Evolutionary conservation across 176 grass and related monocot genomes (phyloP), one percentile per base, ranked within the genome.

Genomic region (Oryza rufipogon): DNA sequence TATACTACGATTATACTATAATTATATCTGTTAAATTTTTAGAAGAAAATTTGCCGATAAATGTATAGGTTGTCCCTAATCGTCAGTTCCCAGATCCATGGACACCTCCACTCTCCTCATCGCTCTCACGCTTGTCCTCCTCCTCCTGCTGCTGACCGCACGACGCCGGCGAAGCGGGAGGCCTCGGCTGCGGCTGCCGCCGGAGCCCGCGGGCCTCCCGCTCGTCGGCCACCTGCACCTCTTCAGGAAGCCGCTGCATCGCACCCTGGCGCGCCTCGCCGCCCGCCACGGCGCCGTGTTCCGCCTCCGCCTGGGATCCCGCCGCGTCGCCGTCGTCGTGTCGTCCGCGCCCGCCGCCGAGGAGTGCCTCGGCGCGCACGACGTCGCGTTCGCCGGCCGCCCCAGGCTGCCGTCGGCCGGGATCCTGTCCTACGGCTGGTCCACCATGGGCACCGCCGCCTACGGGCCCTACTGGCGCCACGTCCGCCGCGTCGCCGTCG

Each of bases 151-250:
- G 36, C 36, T 38, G 36, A 49, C 47, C 47, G 11, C 1, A 49
- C 11, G 47, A 49, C 47, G 12, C 47, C 47, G 47, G 47, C 13
- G 47, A 49, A 49, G 47, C 47, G 33, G 20, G 20, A 38, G 60
- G 1, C 84, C 61, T 0, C 42, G 42, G 16, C 92, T 74, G 5
- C 47, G 47, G 47, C 47, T 49, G 11, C 47, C 47, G 13, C 88
- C 84, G 1, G 77, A 75, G 38, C 90, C 85, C 12, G 23, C 28
- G 3, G 61, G 65, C 1, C 66, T 85, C 36, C 90, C 85, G 3
- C 2, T 92, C 0, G 11, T 86, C 25, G 88, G 90, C n/a, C 93
- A 95, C 70, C 85, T 92, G 20, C 90, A 95, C 71, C 80, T 92
- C 39, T 71, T 95, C 60, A 88, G 83, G 64, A 54, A 61, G 12